Conservation (phyloP, 139 green algal genomes). For the Chlorella sp. region DNA sequence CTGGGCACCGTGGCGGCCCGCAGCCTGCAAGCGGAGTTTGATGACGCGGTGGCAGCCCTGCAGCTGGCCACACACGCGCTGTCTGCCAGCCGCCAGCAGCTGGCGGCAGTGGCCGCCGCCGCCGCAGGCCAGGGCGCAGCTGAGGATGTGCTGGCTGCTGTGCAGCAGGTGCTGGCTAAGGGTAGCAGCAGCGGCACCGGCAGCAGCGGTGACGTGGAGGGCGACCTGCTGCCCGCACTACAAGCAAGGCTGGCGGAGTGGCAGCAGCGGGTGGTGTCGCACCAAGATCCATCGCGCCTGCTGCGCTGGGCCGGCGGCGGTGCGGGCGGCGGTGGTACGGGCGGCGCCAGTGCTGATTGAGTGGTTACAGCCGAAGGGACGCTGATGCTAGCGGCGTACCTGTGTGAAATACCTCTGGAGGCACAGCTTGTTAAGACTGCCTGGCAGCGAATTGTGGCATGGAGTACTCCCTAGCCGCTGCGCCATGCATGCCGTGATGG, state of each 20-base stretch:
- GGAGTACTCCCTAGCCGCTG: too few relatives aligned
- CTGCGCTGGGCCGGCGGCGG: constrained; percentile 53
- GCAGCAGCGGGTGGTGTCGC: constrained; percentile 41
- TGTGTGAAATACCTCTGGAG: too few relatives aligned
- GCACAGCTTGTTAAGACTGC: too few relatives aligned
- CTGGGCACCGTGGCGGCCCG: constrained; percentile 42
- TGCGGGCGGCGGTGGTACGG: neutral
- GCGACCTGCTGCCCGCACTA: constrained; percentile 32
- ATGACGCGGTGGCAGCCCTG: constrained; percentile 44
- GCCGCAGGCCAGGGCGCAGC: neutral
- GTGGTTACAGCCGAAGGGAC: neutral
- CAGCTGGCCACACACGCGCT: constrained; percentile 8
- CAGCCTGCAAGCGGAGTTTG: constrained; percentile 61
- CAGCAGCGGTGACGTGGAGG: neutral
- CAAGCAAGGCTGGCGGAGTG: constrained; percentile 48
- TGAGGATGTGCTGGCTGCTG: neutral
- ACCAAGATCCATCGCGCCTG: constrained; percentile 56
- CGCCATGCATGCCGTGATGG: too few relatives aligned
- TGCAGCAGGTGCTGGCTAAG: neutral
- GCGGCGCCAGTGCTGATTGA: neutral
- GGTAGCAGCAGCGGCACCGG: too few relatives aligned
- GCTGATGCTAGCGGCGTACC: too few relatives aligned
- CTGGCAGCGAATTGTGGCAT: too few relatives aligned
- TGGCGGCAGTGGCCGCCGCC: neutral
- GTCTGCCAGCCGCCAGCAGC: neutral